Evolutionary conservation across 371 early-diverging fungal genomes (phyloP).

Genomic region (Mucor velutinosus): DNA sequence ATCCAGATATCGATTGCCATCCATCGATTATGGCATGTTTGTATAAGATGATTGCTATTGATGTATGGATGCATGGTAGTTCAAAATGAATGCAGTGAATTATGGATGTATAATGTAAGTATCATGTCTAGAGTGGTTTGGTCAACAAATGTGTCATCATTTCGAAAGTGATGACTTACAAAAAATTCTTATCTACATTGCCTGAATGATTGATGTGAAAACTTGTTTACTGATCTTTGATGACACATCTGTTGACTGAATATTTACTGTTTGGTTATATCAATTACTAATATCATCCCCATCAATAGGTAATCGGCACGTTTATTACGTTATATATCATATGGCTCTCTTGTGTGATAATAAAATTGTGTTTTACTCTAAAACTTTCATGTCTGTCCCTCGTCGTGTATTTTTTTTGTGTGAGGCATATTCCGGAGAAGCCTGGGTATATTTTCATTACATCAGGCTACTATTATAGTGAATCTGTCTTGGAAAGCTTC

Average conservation of each 20-base stretch:
- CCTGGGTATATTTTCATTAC: no score
- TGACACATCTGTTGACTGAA: neutral
- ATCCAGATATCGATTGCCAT: neutral
- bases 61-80: neutral
- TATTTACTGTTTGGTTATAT: neutral
- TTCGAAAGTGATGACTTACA: slow-evolving; percentile 19
- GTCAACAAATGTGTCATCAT: neutral
- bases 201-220: slow-evolving; percentile 25
- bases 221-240: slow-evolving; percentile 9
- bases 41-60: neutral
- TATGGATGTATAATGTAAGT: slow-evolving; percentile 11
- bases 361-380: neutral
- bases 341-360: neutral
- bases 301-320: neutral
- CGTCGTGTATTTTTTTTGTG: no score
- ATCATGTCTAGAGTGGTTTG: neutral
- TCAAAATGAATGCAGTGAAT: neutral
- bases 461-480: no score
- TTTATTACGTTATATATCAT: neutral
- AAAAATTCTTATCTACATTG: slow-evolving; percentile 26
- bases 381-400: neutral
- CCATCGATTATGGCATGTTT: neutral
- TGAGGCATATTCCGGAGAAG: no score
- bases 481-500: no score
- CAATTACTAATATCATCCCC: neutral